Percentiles rank a stretch among this genome's conserved stretches.
Conservation (phyloP, 140 eudicot species). For the Cichorium intybus region DNA sequence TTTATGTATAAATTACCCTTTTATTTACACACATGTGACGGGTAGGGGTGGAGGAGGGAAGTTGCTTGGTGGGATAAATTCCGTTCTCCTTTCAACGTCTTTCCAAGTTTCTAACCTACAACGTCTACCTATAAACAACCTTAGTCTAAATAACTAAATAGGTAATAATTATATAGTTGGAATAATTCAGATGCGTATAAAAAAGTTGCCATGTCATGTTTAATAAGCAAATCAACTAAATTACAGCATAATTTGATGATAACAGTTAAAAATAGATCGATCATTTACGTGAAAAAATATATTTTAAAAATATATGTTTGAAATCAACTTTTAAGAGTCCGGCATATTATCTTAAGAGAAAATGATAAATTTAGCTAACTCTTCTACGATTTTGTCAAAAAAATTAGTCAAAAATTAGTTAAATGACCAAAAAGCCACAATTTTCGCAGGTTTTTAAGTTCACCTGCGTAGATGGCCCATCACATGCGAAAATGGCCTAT, state of each 20-base stretch:
- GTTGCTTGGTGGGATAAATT: slow-evolving; percentile 79
- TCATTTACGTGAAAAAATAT: too few relatives aligned
- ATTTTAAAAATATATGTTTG: neutral
- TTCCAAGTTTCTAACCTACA: slow-evolving; percentile 82
- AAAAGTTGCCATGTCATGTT: neutral
- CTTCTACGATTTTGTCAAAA: too few relatives aligned
- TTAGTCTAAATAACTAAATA: slow-evolving; percentile 9
- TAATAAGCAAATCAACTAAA: neutral
- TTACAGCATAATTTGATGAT: neutral
- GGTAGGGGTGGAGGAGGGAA: slow-evolving; percentile 10
- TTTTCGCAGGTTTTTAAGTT: too few relatives aligned
- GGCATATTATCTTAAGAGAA: too few relatives aligned
- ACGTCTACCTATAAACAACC: slow-evolving; percentile 79
- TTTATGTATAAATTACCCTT: neutral
- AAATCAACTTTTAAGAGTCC: neutral
- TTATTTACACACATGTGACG: neutral
- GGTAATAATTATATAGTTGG: neutral
- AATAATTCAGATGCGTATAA: neutral
- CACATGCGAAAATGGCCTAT: too few relatives aligned
- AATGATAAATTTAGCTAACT: too few relatives aligned
- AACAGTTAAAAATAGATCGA: too few relatives aligned
- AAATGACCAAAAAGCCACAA: too few relatives aligned
- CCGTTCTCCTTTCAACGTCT: slow-evolving; percentile 86
- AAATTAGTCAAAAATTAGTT: too few relatives aligned
- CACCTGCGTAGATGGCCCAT: too few relatives aligned